Evolutionary conservation across 2,329 filamentous ascomycete species (phyloP), one percentile per base, ranked within the genome.

Genomic region (Albifimbria verrucaria): DNA sequence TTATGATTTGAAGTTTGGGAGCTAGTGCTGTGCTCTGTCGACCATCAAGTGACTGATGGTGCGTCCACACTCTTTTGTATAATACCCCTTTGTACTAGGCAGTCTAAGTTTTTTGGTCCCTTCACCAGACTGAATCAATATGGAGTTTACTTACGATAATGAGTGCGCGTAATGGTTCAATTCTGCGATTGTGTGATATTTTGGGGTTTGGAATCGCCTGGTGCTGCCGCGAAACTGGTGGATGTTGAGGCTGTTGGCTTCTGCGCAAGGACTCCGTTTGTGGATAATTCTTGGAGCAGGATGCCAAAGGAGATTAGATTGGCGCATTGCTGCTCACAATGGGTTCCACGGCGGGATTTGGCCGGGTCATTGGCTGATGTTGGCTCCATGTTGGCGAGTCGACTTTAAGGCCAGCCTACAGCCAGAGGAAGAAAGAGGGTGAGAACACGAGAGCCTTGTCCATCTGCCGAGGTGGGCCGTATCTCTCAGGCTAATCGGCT

Each of bases 301-400:
- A 72, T 66, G 28, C 66, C 71, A 53, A 73, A 65, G 4, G 69
- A 69, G 22, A 73, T 63, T 49, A 73, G 60, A 23, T 70, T 55
- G 23, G 67, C 68, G 52, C 70, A 71, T 48, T 64, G 59, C 20
- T 53, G 50, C 20, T 68, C 58, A 55, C 70, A 72, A 47, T 39
- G 32, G 12, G 12, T 6, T n/a, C 18, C 32, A 12, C 18, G 12
- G 4, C 11, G 4, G 12, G 32, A 39, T 4, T 39, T 39, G 32
- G 12, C 12, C 11, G 32, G 18, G 12, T 39, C 18, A 39, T 12
- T n/a, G 12, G 32, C 18, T 39, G 32, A 15, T 39, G 15, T 39
- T n/a, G 18, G 15, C 32, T 39, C 18, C 18, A n/a, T 12, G 32
- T 17, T 17, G 5, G 32, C 5, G 15, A 4, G 11, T 6, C 32